These are phyloP conservation scores for Trypanosoma avium DNA, from an alignment of 208 protist genomes.

Conservation along the genomic window DNA sequence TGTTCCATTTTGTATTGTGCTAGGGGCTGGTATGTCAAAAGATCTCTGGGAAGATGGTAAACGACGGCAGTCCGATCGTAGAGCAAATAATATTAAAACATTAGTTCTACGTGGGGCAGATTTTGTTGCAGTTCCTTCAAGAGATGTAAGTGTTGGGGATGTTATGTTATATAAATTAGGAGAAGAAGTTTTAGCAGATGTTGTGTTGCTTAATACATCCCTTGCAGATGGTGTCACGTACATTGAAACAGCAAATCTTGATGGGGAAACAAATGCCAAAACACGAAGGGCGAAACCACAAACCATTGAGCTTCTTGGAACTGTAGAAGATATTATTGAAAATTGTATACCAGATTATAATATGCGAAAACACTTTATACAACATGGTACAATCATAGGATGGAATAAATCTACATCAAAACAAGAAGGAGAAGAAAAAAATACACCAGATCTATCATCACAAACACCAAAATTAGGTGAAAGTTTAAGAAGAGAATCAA, in stretches of 20 bases:
- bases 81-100: constrained; percentile 52
- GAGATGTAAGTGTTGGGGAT: constrained; percentile 83
- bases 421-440: neutral
- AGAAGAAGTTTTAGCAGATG: constrained; percentile 80
- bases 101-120: constrained; percentile 45
- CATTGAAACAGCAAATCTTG: constrained; percentile 91
- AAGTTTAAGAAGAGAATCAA: too few species aligned
- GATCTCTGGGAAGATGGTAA: constrained; percentile 88
- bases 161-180: constrained; percentile 68
- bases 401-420: neutral
- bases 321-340: constrained; percentile 74
- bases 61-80: constrained; percentile 53
- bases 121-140: constrained; percentile 43
- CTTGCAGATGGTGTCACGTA: constrained; percentile 80
- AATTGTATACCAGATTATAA: constrained; percentile 11
- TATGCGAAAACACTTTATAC: constrained; percentile 4
- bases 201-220: constrained; percentile 75
- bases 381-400: constrained; percentile 4
- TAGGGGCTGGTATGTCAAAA: constrained; percentile 84
- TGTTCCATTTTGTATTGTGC: constrained; percentile 80
- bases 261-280: constrained; percentile 93
- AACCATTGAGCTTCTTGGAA: constrained; percentile 60
- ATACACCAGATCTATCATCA: neutral
- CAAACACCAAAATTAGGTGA: neutral
- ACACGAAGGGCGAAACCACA: constrained; percentile 61